Evolutionary conservation across 345 rosid species (phyloP).

Genomic region (Angophora floribunda): DNA sequence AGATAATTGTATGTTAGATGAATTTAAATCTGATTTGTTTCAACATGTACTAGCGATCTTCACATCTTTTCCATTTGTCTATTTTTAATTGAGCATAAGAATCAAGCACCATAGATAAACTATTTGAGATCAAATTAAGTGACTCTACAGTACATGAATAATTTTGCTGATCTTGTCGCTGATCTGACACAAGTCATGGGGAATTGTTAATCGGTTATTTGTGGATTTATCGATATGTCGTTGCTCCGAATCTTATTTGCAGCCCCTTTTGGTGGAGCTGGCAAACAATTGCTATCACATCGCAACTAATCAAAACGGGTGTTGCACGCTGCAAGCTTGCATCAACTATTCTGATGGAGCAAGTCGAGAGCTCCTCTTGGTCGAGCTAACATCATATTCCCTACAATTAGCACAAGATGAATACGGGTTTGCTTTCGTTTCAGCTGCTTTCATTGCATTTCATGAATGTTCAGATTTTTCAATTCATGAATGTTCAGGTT

Average conservation of each 20-base stretch:
- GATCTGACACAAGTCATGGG: neutral
- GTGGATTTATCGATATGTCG: neutral
- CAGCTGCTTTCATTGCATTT: neutral
- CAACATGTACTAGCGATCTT: no score
- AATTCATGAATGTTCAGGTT: neutral
- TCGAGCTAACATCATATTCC: constrained; percentile 11
- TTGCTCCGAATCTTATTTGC: neutral
- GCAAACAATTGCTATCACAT: constrained; percentile 10
- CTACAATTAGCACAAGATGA: constrained; percentile 13
- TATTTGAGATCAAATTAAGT: neutral
- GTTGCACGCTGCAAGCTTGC: constrained; percentile 25
- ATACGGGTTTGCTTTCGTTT: constrained; percentile 21
- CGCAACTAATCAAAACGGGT: constrained; percentile 31
- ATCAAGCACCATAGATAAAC: neutral
- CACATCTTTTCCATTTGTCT: neutral
- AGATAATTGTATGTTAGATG: no score
- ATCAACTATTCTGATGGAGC: neutral
- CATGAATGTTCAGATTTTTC: neutral
- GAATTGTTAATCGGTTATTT: neutral
- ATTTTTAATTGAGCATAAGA: neutral
- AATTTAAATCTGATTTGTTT: no score
- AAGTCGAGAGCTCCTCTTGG: constrained; percentile 5
- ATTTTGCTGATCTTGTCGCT: no score
- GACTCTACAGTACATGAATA: neutral
- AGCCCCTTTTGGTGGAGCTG: constrained; percentile 15